phyloP scores from a whole-genome alignment of 2,329 filamentous ascomycete species.

The Fusarium protoensiforme region DNA sequence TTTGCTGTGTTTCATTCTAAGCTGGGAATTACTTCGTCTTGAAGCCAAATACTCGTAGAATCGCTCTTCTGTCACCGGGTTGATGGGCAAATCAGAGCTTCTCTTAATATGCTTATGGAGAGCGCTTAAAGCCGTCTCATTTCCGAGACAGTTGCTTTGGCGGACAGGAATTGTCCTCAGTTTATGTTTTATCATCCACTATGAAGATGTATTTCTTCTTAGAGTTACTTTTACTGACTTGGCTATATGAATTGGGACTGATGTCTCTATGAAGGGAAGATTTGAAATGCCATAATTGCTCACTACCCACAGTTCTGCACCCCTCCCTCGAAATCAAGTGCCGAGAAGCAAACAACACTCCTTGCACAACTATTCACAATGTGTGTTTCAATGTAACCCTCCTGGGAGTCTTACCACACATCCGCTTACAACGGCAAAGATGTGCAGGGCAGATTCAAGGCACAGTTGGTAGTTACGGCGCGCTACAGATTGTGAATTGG shows the following conservation, averaged over 20 bases:
- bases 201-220: background rate
- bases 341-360: background rate
- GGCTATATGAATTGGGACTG: background rate
- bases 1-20: too few species aligned
- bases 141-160: background rate
- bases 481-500: background rate
- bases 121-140: conserved; percentile 9
- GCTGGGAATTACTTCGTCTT: background rate
- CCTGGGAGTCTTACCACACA: background rate
- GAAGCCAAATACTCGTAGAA: background rate
- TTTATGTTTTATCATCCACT: background rate
- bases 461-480: background rate
- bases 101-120: conserved; percentile 27
- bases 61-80: background rate
- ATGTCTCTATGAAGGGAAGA: background rate
- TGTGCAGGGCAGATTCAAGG: background rate
- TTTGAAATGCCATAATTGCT: background rate
- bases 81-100: conserved; percentile 24
- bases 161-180: background rate
- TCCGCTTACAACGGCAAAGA: background rate
- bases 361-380: background rate
- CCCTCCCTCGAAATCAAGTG: background rate
- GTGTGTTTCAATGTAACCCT: background rate
- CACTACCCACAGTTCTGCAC: background rate
- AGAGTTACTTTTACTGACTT: background rate